Base-by-base conservation (phyloP, 345 rosid species). In the Salix arbutifolia region DNA sequence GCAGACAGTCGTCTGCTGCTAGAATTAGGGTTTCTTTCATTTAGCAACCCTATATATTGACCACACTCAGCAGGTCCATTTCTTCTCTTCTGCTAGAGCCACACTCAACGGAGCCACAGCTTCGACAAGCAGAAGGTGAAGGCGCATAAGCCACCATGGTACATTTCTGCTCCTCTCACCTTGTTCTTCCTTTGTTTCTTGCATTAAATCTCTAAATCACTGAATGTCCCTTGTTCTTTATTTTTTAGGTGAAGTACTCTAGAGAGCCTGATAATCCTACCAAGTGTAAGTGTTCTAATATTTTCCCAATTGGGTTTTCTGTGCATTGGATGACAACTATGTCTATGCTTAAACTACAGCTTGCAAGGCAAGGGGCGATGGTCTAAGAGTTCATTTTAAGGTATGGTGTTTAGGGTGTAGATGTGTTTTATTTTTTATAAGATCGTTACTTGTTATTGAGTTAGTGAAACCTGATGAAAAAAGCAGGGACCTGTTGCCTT, bases 321-420 rank as follows among this genome's bases (percentile, higher is more conserved):
- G 30, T 26, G 23, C 81, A 2, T n/a, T 31, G 2, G 11, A n/a
- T 5, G 62, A 13, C 1, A 16, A 23, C 44, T 65, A 25, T 12
- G 7, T 74, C 23, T 33, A 2, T 71, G 30, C 8, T 38, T 37
- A 0, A 79, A 13, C 80, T 84, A 80, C 85, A 96, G 99, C 98
- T 53, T 94, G 99, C 90, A 96, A 93, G 91, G 94, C 99, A 2
- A 90, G 97, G 78, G 99, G 97, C 44, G 87, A 94, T 46, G 95
- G 93, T 83, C 98, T 93, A 62, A 88, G 99, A 80, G 95, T 90
- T 86, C 99, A 92, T 83, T 96, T 96, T 83, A 96, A 96, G 97
- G 98, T 94, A 80, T 74, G 40, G 3, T 21, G 35, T 33, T 53
- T 8, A 21, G 17, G 2, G 21, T 31, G 33, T 40, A 67, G 28